Conservation (phyloP, 306 rosid species). For the Quercus glauca region DNA sequence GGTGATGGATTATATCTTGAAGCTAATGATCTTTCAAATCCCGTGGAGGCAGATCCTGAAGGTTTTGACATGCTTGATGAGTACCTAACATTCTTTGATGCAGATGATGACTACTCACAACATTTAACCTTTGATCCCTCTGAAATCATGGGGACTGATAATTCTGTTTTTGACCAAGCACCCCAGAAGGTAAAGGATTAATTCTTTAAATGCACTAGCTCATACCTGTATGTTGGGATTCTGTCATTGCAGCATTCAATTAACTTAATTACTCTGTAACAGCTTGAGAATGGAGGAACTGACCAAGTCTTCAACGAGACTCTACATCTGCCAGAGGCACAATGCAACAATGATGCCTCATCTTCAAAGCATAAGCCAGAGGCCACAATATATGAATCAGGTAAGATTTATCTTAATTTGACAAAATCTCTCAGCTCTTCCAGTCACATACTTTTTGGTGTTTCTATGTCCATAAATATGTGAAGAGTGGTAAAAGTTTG, state of each 20-base stretch:
- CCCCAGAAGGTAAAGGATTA: constrained; percentile 46
- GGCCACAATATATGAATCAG: constrained; percentile 34
- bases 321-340: constrained; percentile 36
- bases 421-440: not conserved
- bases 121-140: constrained; percentile 54
- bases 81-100: constrained; percentile 52
- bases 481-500: constrained; percentile 2
- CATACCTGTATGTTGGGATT: not conserved
- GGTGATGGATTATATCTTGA: constrained; percentile 57
- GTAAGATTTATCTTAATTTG: constrained; percentile 33
- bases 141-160: constrained; percentile 32
- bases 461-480: not conserved
- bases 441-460: not conserved
- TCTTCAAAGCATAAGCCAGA: constrained; percentile 38
- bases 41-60: constrained; percentile 34
- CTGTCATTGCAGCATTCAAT: not conserved
- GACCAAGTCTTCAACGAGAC: constrained; percentile 21
- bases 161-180: constrained; percentile 28
- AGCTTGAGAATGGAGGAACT: constrained; percentile 48
- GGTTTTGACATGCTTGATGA: constrained; percentile 56
- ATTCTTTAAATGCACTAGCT: not conserved
- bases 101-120: constrained; percentile 46
- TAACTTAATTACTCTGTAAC: constrained; percentile 16
- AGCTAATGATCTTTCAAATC: constrained; percentile 57
- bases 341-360: constrained; percentile 36